Evolutionary conservation across 805 yeast species (phyloP).

Genomic region (Candida maltosa): DNA sequence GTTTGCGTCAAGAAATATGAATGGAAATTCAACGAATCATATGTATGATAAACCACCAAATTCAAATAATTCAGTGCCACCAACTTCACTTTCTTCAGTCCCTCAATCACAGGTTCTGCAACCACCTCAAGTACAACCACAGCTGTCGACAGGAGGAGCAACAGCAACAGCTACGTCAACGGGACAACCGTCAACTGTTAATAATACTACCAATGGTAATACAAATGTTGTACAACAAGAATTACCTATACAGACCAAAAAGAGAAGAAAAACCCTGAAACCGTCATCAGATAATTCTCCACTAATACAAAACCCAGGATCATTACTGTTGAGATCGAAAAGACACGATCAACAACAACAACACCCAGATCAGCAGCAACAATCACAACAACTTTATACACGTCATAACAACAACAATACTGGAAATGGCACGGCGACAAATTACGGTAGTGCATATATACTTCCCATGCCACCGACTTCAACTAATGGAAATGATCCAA

Average conservation of each 20-base stretch:
- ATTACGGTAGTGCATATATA: slow-evolving; percentile 8
- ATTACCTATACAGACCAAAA: too few species aligned
- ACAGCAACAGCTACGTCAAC: too few species aligned
- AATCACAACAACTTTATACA: slow-evolving; percentile 4
- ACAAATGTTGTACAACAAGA: too few species aligned
- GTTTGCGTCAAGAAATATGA: not conserved
- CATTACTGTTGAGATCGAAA: too few species aligned
- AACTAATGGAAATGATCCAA: not conserved
- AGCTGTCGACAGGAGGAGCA: too few species aligned
- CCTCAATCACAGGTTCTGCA: slow-evolving; percentile 1
- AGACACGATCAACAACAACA: not conserved
- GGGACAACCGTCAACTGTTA: too few species aligned
- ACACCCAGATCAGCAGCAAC: slow-evolving; percentile 3
- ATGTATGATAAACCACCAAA: too few species aligned
- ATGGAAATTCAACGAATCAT: not conserved
- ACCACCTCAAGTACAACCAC: not conserved
- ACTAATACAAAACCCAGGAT: too few species aligned
- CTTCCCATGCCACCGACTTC: slow-evolving; percentile 11
- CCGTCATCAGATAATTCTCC: too few species aligned
- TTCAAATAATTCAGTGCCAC: not conserved
- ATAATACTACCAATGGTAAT: not conserved
- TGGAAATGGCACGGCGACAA: slow-evolving; percentile 4
- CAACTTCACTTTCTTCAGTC: slow-evolving; percentile 1
- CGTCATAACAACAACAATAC: slow-evolving; percentile 8
- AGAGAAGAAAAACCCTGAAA: slow-evolving; percentile 8